These are phyloP conservation scores for Falciphora oryzae DNA, from an alignment of 2,329 filamentous ascomycete genomes.

Conservation along the genomic window DNA sequence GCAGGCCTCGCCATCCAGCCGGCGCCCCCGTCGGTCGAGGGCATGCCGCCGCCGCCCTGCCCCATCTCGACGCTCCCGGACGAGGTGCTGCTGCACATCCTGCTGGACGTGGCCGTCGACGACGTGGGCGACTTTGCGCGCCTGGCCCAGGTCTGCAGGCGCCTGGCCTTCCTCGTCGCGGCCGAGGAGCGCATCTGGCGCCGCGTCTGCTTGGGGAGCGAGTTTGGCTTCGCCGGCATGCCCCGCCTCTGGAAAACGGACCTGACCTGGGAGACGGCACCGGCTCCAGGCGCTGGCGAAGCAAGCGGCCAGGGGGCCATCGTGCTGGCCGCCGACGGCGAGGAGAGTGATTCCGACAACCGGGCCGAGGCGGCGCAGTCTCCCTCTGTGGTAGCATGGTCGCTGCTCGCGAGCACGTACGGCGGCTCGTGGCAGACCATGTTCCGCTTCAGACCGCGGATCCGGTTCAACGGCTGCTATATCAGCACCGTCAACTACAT, in stretches of 20 bases:
- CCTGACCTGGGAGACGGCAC: constrained; percentile 40
- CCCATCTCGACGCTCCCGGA: constrained; percentile 72
- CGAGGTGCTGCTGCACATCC: constrained; percentile 77
- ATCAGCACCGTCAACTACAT: constrained; percentile 96
- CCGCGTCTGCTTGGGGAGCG: constrained; percentile 59
- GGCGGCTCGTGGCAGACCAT: constrained; percentile 56
- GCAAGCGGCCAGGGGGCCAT: background rate
- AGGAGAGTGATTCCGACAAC: background rate
- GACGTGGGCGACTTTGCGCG: constrained; percentile 76
- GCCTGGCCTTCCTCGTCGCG: constrained; percentile 75
- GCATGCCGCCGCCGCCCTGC: constrained; percentile 68
- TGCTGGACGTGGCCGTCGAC: constrained; percentile 62
- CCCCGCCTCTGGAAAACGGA: constrained; percentile 69
- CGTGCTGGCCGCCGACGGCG: constrained; percentile 18
- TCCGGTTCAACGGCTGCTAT: constrained; percentile 94
- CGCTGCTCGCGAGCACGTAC: constrained; percentile 40
- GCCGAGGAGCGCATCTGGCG: constrained; percentile 87
- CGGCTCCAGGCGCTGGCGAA: background rate
- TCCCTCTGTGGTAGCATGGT: constrained; percentile 28
- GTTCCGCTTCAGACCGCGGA: constrained; percentile 75
- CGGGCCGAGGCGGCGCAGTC: constrained; percentile 22
- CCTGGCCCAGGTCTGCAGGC: constrained; percentile 76
- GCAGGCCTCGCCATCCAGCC: constrained; percentile 62
- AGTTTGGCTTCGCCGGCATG: constrained; percentile 80
- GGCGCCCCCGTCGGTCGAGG: constrained; percentile 63